Conservation (phyloP, 768 basidiomycete species). For the Lepiota venenata region DNA sequence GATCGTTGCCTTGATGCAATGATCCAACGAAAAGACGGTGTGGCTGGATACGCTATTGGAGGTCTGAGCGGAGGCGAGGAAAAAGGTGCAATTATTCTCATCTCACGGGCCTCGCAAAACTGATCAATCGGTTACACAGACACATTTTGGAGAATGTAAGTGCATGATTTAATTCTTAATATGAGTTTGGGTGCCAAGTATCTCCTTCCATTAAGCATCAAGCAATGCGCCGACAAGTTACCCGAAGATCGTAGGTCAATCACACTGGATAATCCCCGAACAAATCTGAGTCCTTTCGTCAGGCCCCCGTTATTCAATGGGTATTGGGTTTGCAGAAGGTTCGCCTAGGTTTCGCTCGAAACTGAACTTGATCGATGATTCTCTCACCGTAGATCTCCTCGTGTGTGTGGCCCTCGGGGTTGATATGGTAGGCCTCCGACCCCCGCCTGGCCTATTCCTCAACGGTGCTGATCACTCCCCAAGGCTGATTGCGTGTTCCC, state of each 20-base stretch:
- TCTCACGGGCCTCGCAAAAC: background rate
- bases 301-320: constrained; percentile 94
- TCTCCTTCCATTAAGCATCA: constrained; percentile 47
- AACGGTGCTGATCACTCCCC: constrained; percentile 22
- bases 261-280: background rate
- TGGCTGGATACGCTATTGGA: constrained; percentile 91
- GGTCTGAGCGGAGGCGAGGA: constrained; percentile 90
- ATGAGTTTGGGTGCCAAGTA: background rate
- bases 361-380: background rate
- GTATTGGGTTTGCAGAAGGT: constrained; percentile 92
- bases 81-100: constrained; percentile 53
- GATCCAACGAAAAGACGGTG: constrained; percentile 67
- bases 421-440: constrained; percentile 64
- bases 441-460: background rate
- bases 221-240: constrained; percentile 75
- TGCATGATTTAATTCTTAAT: background rate
- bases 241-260: constrained; percentile 67
- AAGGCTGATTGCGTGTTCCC: constrained; percentile 92
- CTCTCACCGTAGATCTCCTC: constrained; percentile 57
- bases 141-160: constrained; percentile 82
- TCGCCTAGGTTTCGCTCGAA: constrained; percentile 2
- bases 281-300: constrained; percentile 13
- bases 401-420: constrained; percentile 91
- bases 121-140: constrained; percentile 36
- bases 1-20: constrained; percentile 80